A percentile compares a stretch with the other conserved stretches of the same genome.
phyloP scores from a whole-genome alignment of 352 stramenopile species.

The Saprolegnia parasitica region DNA sequence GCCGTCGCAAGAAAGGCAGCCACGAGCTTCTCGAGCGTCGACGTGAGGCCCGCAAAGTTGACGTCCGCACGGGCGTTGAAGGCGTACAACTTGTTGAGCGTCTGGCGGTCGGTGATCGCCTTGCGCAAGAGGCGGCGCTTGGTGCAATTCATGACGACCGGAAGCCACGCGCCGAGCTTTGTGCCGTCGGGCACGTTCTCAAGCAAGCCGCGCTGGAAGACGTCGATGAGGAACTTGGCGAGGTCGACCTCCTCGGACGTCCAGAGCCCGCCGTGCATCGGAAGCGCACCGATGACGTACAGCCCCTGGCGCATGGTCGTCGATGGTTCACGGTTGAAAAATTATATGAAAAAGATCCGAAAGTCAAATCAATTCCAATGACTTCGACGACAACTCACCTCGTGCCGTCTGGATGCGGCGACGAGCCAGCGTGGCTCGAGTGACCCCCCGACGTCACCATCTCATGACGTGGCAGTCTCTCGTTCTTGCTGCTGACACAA shows the following conservation, averaged over 20 bases:
- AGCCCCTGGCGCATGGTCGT: background rate
- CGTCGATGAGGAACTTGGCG: slow-evolving; percentile 8
- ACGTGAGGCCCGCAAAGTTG: background rate
- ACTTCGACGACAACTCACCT: too few species aligned
- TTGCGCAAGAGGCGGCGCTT: background rate
- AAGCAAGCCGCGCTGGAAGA: slow-evolving; percentile 6
- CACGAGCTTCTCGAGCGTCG: too few species aligned
- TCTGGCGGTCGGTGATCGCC: background rate
- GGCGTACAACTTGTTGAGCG: background rate
- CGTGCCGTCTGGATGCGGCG: too few species aligned
- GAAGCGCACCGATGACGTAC: background rate
- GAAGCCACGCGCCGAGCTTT: background rate
- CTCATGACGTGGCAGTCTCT: too few species aligned
- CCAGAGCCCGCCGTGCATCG: slow-evolving; percentile 6
- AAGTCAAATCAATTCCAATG: too few species aligned
- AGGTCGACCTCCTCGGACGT: slow-evolving; percentile 8
- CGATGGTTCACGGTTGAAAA: too few species aligned
- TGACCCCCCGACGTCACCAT: too few species aligned
- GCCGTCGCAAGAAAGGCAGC: too few species aligned
- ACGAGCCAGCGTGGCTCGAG: too few species aligned
- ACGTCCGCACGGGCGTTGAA: background rate
- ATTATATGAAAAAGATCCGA: too few species aligned
- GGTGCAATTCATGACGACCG: background rate
- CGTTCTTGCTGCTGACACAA: too few species aligned
- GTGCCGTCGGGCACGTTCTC: background rate